Evolutionary conservation across 2,329 filamentous ascomycete genomes (phyloP).

Genomic region (Fusarium pininemorale): DNA sequence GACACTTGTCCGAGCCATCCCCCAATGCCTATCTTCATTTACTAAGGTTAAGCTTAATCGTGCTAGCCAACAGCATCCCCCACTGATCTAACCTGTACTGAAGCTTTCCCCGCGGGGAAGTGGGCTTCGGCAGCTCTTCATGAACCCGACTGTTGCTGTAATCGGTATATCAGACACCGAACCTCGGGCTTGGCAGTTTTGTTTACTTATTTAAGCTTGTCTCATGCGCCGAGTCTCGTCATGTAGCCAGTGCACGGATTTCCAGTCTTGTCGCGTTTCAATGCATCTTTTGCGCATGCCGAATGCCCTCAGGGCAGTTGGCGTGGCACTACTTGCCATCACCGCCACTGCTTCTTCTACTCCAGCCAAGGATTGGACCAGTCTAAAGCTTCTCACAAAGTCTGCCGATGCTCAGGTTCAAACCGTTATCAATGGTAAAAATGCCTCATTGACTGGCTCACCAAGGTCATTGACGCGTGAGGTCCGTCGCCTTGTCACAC

Average conservation of each 20-base stretch:
- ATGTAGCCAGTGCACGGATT: neutral
- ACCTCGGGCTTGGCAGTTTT: conserved; percentile 12
- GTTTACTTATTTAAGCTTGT: neutral
- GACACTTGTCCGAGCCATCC: neutral
- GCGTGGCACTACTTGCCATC: neutral
- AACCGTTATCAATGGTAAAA: neutral
- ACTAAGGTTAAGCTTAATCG: conserved; percentile 12
- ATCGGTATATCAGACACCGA: conserved; percentile 11
- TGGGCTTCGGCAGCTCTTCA: neutral
- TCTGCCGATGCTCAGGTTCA: neutral
- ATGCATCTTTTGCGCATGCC: neutral
- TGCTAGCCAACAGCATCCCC: neutral
- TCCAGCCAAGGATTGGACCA: neutral
- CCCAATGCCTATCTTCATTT: neutral
- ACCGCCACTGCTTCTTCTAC: neutral
- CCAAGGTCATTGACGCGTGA: neutral
- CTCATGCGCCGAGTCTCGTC: neutral
- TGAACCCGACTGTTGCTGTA: neutral
- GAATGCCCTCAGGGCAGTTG: neutral
- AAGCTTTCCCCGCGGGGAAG: conserved; percentile 1
- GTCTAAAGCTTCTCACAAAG: conserved; percentile 3
- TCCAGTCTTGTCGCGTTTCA: no score
- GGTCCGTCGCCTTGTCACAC: conserved; percentile 8
- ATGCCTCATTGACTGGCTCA: conserved; percentile 2
- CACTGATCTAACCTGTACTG: neutral